phyloP scores from a whole-genome alignment of 1,139 yeast genomes.

The Spathaspora sp. region DNA sequence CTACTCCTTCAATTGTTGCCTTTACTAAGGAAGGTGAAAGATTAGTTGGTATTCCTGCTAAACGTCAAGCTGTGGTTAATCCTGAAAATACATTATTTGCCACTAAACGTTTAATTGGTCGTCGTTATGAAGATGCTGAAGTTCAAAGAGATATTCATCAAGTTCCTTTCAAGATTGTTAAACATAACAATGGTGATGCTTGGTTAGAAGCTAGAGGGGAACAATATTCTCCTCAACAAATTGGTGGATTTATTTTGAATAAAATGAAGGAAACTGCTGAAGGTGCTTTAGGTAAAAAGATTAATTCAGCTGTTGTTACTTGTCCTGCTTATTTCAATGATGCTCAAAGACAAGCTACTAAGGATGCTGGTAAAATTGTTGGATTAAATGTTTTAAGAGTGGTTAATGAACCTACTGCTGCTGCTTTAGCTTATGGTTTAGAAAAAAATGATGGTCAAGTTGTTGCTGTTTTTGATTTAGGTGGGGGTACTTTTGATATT shows the following conservation, averaged over 20 bases:
- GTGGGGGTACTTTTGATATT: slow-evolving; percentile 90
- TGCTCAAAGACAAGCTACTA: slow-evolving; percentile 98
- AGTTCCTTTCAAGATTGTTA: slow-evolving; percentile 96
- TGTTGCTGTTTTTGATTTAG: slow-evolving; percentile 83
- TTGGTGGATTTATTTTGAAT: slow-evolving; percentile 95
- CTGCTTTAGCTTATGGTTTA: slow-evolving; percentile 96
- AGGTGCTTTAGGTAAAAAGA: slow-evolving; percentile 80
- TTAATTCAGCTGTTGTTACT: slow-evolving; percentile 88
- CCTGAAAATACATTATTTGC: slow-evolving; percentile 97
- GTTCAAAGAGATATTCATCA: slow-evolving; percentile 95
- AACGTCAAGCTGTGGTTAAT: slow-evolving; percentile 98
- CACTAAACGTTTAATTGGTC: slow-evolving; percentile 97
- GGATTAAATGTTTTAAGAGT: slow-evolving; percentile 96
- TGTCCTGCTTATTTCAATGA: slow-evolving; percentile 98
- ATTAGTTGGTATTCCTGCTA: slow-evolving; percentile 98
- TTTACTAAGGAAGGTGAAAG: slow-evolving; percentile 86
- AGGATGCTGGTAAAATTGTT: slow-evolving; percentile 97
- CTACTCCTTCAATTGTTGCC: slow-evolving; percentile 98
- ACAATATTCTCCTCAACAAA: slow-evolving; percentile 92
- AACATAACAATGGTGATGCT: slow-evolving; percentile 97
- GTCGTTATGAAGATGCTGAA: slow-evolving; percentile 94
- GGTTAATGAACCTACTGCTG: slow-evolving; percentile 98
- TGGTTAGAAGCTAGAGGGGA: slow-evolving; percentile 98
- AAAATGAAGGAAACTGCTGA: slow-evolving; percentile 98
- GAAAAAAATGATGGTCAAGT: slow-evolving; percentile 76